These are phyloP conservation scores for Metschnikowia noctiluminum DNA, from an alignment of 805 yeast genomes.

Conservation along the genomic window DNA sequence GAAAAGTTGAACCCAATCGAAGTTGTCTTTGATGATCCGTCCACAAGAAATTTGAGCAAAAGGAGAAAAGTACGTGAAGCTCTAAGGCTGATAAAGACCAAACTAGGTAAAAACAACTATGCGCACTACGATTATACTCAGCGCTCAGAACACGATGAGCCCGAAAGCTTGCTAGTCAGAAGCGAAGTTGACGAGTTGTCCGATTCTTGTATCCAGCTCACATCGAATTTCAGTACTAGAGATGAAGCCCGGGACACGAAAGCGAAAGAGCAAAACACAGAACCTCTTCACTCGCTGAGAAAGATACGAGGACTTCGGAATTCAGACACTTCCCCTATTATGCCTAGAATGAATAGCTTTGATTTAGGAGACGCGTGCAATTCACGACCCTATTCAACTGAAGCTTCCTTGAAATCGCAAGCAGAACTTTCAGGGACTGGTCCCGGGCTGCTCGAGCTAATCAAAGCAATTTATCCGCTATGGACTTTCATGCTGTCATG, in stretches of 20 bases:
- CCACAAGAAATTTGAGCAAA: conserved; percentile 17
- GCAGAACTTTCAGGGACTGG: no score
- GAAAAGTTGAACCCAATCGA: conserved; percentile 40
- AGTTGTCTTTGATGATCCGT: conserved; percentile 33
- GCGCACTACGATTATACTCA: conserved; percentile 35
- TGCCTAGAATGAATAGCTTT: no score
- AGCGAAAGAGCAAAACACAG: no score
- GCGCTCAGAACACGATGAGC: conserved; percentile 15
- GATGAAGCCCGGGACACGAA: no score
- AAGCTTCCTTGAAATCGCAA: no score
- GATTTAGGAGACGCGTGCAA: background rate
- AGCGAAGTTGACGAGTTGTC: background rate
- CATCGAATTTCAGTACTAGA: no score
- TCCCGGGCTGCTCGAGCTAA: background rate
- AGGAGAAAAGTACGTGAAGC: conserved; percentile 24
- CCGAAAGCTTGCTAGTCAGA: conserved; percentile 1
- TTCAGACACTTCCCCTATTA: no score
- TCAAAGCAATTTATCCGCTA: conserved; percentile 26
- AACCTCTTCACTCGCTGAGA: no score
- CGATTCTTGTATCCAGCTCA: no score
- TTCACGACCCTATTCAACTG: no score
- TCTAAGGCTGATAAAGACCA: conserved; percentile 23
- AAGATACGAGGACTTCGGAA: no score
- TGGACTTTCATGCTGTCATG: conserved; percentile 40
- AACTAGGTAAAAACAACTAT: conserved; percentile 31